phyloP scores from a whole-genome alignment of 2,329 filamentous ascomycete genomes.

The Penicillium concentricum region DNA sequence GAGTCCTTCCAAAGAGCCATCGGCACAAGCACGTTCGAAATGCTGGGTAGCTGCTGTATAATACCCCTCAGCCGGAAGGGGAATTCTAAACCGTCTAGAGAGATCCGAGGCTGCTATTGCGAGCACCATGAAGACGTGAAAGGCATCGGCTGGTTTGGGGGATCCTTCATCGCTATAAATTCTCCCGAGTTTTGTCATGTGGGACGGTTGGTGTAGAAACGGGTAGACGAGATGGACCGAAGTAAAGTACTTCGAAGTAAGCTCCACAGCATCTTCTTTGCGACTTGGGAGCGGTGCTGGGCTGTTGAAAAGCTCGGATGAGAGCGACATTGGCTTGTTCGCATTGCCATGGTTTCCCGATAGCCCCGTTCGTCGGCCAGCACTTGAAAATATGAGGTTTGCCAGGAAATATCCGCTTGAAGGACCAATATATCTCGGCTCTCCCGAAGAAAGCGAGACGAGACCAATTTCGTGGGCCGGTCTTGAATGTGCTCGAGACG shows the following conservation, averaged over 20 bases:
- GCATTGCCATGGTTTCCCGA: conserved; percentile 2
- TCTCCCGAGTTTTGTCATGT: conserved; percentile 36
- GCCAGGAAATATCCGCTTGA: conserved; percentile 58
- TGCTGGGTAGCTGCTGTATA: conserved; percentile 50
- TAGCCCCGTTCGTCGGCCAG: conserved; percentile 26
- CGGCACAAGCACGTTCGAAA: conserved; percentile 49
- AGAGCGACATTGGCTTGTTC: conserved; percentile 21
- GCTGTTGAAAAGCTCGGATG: conserved; percentile 28
- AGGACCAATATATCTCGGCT: conserved; percentile 53
- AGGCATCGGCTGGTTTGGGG: conserved; percentile 36
- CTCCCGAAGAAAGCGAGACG: conserved; percentile 51
- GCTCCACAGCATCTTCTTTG: conserved; percentile 41
- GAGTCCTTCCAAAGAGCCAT: conserved; percentile 51
- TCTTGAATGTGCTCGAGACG: conserved; percentile 13
- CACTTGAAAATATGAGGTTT: conserved; percentile 48
- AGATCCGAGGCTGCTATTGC: conserved; percentile 51
- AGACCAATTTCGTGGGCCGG: conserved; percentile 54
- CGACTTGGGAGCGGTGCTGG: conserved; percentile 29
- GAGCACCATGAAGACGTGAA: conserved; percentile 56
- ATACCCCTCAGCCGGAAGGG: conserved; percentile 51
- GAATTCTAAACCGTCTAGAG: conserved; percentile 45
- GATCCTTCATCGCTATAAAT: conserved; percentile 33
- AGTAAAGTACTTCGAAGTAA: conserved; percentile 51
- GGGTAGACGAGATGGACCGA: conserved; percentile 52
- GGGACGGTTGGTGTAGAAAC: conserved; percentile 49